These are phyloP conservation scores for Colletotrichum sp. DNA, from an alignment of 2,329 filamentous ascomycete genomes.

Conservation along the genomic window DNA sequence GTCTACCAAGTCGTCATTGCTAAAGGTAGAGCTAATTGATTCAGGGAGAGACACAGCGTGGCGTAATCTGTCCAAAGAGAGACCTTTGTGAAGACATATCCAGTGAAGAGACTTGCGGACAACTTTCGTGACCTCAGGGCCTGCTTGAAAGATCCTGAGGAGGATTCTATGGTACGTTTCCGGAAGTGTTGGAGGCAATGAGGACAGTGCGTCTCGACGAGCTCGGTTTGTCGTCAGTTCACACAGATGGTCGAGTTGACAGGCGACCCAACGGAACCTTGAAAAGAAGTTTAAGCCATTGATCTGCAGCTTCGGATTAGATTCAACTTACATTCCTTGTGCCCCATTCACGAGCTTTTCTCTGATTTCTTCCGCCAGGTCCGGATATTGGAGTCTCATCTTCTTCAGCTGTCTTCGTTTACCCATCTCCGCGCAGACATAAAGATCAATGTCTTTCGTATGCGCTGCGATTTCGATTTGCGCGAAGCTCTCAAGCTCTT, in stretches of 20 bases:
- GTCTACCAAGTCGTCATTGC: background rate
- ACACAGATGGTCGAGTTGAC: background rate
- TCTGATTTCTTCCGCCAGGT: background rate
- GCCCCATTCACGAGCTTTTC: background rate
- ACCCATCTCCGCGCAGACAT: background rate
- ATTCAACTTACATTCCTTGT: background rate
- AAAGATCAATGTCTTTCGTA: background rate
- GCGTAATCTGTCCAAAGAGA: background rate
- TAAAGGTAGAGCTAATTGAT: too few species aligned
- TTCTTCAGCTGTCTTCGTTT: background rate
- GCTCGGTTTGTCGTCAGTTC: background rate
- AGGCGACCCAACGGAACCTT: background rate
- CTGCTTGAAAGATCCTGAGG: accelerated
- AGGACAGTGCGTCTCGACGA: background rate
- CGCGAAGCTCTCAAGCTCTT: background rate
- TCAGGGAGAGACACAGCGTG: background rate
- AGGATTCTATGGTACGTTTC: background rate
- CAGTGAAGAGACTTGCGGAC: background rate
- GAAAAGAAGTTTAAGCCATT: background rate
- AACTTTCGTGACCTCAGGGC: accelerated
- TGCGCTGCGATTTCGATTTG: background rate
- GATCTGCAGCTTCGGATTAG: background rate
- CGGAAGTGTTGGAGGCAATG: background rate
- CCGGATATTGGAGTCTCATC: background rate
- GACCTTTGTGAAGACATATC: accelerated